These are phyloP conservation scores for Glebionis coronaria DNA, from an alignment of 129 eudicot species.

Conservation along the genomic window DNA sequence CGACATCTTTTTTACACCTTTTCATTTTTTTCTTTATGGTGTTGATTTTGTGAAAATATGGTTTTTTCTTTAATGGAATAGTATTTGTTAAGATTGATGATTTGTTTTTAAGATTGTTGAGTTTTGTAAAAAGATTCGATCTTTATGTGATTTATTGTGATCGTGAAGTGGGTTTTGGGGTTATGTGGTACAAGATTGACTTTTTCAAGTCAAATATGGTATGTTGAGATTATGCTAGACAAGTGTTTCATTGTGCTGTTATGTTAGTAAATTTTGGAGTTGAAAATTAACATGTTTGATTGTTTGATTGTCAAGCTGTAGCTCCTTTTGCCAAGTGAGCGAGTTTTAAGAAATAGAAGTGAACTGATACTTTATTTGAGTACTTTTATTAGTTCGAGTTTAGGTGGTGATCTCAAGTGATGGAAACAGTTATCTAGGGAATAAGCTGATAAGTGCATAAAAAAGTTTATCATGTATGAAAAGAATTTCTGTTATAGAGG, in stretches of 20 bases:
- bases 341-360: background rate
- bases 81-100: background rate
- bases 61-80: background rate
- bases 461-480: background rate
- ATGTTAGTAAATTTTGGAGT: background rate
- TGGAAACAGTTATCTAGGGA: too few species aligned
- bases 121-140: background rate
- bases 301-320: background rate
- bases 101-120: constrained; percentile 12
- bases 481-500: background rate
- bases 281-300: constrained; percentile 1
- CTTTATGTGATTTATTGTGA: background rate
- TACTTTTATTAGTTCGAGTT: too few species aligned
- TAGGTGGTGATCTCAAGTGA: too few species aligned
- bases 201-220: constrained; percentile 14
- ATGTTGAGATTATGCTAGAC: background rate
- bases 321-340: background rate
- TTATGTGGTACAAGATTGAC: constrained; percentile 15
- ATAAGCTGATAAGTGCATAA: background rate
- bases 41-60: constrained; percentile 1
- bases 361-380: background rate
- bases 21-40: background rate
- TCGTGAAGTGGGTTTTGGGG: background rate
- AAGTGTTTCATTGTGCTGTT: background rate
- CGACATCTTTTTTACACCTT: constrained; percentile 38